Evolutionary conservation across 257 asterid species (phyloP).

Genomic region (Gardenia jasminoides): DNA sequence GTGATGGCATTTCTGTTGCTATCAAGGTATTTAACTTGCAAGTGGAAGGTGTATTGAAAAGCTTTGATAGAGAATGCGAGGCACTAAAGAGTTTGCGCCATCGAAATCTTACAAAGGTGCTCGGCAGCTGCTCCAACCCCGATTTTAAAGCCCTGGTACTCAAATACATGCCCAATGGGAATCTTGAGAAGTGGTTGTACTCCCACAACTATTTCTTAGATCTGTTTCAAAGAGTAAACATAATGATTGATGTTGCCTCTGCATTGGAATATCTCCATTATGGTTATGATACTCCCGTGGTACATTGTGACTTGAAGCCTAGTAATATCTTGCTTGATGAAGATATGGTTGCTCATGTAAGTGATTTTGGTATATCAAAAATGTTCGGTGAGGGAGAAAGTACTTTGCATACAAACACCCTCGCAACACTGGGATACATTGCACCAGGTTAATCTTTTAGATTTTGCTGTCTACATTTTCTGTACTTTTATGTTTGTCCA

Average conservation of each 20-base stretch:
- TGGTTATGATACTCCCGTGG: constrained; percentile 27
- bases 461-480: neutral
- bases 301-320: constrained; percentile 33
- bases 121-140: constrained; percentile 30
- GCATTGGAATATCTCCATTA: constrained; percentile 35
- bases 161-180: constrained; percentile 37
- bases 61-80: constrained; percentile 32
- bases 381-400: constrained; percentile 29
- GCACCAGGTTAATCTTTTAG: neutral
- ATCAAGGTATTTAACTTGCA: constrained; percentile 32
- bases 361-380: constrained; percentile 32
- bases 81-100: constrained; percentile 34
- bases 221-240: constrained; percentile 20
- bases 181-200: constrained; percentile 35
- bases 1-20: constrained; percentile 12
- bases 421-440: constrained; percentile 12
- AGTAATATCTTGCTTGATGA: neutral
- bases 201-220: constrained; percentile 12
- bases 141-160: constrained; percentile 34
- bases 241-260: constrained; percentile 37
- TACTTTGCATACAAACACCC: constrained; percentile 26
- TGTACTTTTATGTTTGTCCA: too few relatives aligned
- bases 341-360: constrained; percentile 1
- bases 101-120: constrained; percentile 30
- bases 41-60: constrained; percentile 21